These are phyloP conservation scores for Persicaria tinctoria DNA, from an alignment of 148 eudicot species.

Conservation along the genomic window DNA sequence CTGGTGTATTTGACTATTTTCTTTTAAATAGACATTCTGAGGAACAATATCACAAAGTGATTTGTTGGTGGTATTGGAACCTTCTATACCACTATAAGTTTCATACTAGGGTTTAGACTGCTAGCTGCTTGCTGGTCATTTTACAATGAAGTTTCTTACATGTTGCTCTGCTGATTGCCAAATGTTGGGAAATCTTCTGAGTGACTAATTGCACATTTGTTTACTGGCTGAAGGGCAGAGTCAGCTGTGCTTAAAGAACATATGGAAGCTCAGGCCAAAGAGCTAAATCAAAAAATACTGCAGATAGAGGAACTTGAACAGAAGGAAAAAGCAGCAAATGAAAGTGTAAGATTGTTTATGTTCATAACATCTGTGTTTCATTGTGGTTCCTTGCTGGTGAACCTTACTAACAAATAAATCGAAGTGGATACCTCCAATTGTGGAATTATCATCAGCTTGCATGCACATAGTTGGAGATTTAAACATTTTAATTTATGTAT, in stretches of 20 bases:
- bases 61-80: not conserved
- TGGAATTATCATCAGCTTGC: not conserved
- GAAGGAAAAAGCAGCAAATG: constrained; percentile 91
- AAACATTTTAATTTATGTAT: not conserved
- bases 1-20: not conserved
- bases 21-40: not conserved
- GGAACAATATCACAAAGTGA: not conserved
- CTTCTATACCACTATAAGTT: not conserved
- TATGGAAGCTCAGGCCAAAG: constrained; percentile 69
- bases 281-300: constrained; percentile 63
- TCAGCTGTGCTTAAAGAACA: constrained; percentile 65
- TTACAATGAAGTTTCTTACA: not conserved
- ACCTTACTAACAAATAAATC: not conserved
- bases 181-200: not conserved
- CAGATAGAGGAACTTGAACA: constrained; percentile 81
- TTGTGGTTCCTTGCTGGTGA: not conserved
- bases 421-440: not conserved
- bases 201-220: constrained; percentile 15
- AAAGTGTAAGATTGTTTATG: constrained; percentile 42
- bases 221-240: constrained; percentile 83
- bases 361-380: constrained; percentile 1
- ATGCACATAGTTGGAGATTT: not conserved
- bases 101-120: not conserved
- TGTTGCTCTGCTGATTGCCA: not conserved
- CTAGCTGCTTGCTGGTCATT: not conserved